phyloP scores from a whole-genome alignment of 129 eudicot species.

The Pulicaria dysenterica region DNA sequence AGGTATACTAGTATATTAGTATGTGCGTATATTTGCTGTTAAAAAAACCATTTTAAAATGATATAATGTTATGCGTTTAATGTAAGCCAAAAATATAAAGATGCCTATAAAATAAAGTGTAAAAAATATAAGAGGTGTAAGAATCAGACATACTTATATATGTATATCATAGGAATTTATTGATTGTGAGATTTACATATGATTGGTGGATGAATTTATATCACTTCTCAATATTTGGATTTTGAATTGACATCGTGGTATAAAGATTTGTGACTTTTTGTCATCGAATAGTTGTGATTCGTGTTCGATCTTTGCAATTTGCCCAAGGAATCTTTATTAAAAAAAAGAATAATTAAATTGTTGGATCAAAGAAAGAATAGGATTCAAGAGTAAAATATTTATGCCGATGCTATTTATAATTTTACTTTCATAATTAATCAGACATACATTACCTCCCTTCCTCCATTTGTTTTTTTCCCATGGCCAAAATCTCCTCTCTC shows the following conservation, averaged over 20 bases:
- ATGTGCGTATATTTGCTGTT: too few species aligned
- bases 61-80: too few species aligned
- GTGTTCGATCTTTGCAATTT: slow-evolving; percentile 31
- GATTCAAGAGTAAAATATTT: slow-evolving; percentile 5
- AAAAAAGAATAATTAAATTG: slow-evolving; percentile 10
- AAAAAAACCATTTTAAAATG: too few species aligned
- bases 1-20: too few species aligned
- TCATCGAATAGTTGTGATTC: slow-evolving; percentile 28
- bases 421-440: not conserved
- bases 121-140: not conserved
- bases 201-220: slow-evolving; percentile 31
- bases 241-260: slow-evolving; percentile 39
- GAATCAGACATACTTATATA: slow-evolving; percentile 14
- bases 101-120: not conserved
- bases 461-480: too few species aligned
- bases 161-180: slow-evolving; percentile 14
- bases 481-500: too few species aligned
- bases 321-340: slow-evolving; percentile 28
- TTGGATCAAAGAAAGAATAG: slow-evolving; percentile 28
- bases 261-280: slow-evolving; percentile 39
- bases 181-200: slow-evolving; percentile 30
- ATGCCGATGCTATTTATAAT: slow-evolving; percentile 20
- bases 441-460: too few species aligned
- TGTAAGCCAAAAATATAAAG: too few species aligned
- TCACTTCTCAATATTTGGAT: slow-evolving; percentile 36